Evolutionary conservation across 225 moss, liverwort and hornwort genomes (phyloP).

Genomic region (Physcomitrellopsis africana): DNA sequence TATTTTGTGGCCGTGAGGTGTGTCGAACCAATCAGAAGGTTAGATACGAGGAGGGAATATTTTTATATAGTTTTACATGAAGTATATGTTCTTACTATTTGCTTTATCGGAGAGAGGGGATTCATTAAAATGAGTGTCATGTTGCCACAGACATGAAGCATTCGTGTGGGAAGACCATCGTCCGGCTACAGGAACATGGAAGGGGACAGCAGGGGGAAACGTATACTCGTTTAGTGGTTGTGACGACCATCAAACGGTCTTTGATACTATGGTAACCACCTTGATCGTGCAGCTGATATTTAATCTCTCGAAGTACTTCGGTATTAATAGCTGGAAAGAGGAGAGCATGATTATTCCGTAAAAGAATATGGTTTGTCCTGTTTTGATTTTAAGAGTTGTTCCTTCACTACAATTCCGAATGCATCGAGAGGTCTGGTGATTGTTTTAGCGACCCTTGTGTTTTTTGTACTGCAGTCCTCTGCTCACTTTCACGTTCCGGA

Average conservation of each 20-base stretch:
- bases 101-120: slow-evolving; percentile 4
- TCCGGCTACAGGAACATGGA: slow-evolving; percentile 70
- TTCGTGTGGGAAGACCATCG: slow-evolving; percentile 94
- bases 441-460: background rate
- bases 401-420: background rate
- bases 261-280: slow-evolving; percentile 75
- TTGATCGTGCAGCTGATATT: slow-evolving; percentile 14
- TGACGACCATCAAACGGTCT: slow-evolving; percentile 91
- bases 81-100: background rate
- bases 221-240: slow-evolving; percentile 96
- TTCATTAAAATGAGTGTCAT: slow-evolving; percentile 24
- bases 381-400: background rate
- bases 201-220: slow-evolving; percentile 90
- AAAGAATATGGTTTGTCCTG: background rate
- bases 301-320: slow-evolving; percentile 23
- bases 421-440: slow-evolving; percentile 4
- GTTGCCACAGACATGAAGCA: slow-evolving; percentile 59
- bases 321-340: slow-evolving; percentile 6
- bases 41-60: background rate
- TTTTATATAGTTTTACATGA: background rate
- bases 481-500: slow-evolving; percentile 15
- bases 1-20: background rate
- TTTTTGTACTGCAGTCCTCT: slow-evolving; percentile 10
- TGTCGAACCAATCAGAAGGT: background rate
- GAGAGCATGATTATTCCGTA: slow-evolving; percentile 10